Base-by-base conservation (phyloP, 2,329 filamentous ascomycete species). In the Huntiella bhutanensis region DNA sequence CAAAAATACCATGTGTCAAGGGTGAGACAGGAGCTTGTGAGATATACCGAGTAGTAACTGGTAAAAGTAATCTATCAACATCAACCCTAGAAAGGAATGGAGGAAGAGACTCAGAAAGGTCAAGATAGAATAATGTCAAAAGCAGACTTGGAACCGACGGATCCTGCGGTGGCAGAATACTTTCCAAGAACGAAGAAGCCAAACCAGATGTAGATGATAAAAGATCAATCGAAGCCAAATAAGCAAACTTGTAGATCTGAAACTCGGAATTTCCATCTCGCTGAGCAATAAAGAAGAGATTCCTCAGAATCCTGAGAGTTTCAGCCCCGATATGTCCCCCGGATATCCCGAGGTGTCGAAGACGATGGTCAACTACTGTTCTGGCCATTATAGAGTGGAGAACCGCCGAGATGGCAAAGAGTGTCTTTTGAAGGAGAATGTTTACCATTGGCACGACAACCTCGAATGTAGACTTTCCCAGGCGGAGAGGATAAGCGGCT, bases 81-180 rank as follows among this genome's bases (percentile, higher is more conserved):
- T 73, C 70, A 3, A 69, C 63, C 22, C 22, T 28, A 28, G 22
- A 10, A 15, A 40, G 22, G 16, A 35, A 19, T 0, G 80, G 70
- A 0, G 82, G 66, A 1, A 94, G 62, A 2, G 75, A 64, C 58
- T 94, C 87, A 2, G 82, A 79, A 0, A 80, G 74, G 56, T 92
- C 91, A 51, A 95, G 71, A 61, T 92, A 93, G 64, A 84, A 94
- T 12, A 93, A 71, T 57, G 91, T 82, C n/a, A 88, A 65, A 13
- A 73, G 79, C 48, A 81, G 71, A 53, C 84, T 74, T 2, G 64
- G 44, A 57, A 57, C 19, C 53, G 56, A 5, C 52, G 51, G 3
- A 32, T 81, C 74, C 35, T 66, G 61, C 36, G 71, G 69, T 13
- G 65, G 63, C 3, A 70, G 68, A 43, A 80, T 79, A 15, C 72